Base-by-base conservation (phyloP, 179 eudicot genomes). In the Nepenthes alata region DNA sequence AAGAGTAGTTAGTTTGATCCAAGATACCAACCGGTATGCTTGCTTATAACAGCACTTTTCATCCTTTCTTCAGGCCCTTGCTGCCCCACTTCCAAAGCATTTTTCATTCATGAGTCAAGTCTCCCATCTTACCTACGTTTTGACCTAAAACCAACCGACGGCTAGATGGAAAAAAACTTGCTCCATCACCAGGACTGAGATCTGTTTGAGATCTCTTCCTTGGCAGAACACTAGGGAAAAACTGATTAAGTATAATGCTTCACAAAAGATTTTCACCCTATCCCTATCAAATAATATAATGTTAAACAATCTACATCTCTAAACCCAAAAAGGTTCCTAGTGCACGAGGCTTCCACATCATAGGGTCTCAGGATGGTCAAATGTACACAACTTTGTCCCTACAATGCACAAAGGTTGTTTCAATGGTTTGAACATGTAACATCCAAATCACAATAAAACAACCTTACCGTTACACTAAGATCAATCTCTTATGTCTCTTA, bases 181-280 rank as follows among this genome's bases (percentile, higher is more conserved):
- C 72, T 56, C 83, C 71, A 16, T 82, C 87, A 55, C 70, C 66
- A 49, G 85, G 65, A 13, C 70, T 61, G 69, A 71, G 70, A 74
- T 83, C 88, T 58, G 70, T 67, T 44, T 83, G 77, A 11, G 88
- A 83, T 73, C 86, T 72, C 70, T 79, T 83, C 66, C 84, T 81
- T 47, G 84, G 78, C 36, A 81, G 78, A 58, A 77, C 73, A 61
- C 71, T 68, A 38, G 86, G 93, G 67, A 85, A 85, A 68, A 73
- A 81, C 75, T 83, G 81, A 69, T 74, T 57, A 66, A 76, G 11
- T 80, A 77, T 50, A 81, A 71, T 44, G 79, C 81, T 64, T 81
- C 86, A 62, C 48, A 61, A 63, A 75, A 78, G 47, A 72, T 74
- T 75, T 75, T 83, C 68, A 61, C 50, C 9, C 84, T 82, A 62